Conservation (phyloP, 345 rosid genomes). For the Excoecaria cochinchinensis region DNA sequence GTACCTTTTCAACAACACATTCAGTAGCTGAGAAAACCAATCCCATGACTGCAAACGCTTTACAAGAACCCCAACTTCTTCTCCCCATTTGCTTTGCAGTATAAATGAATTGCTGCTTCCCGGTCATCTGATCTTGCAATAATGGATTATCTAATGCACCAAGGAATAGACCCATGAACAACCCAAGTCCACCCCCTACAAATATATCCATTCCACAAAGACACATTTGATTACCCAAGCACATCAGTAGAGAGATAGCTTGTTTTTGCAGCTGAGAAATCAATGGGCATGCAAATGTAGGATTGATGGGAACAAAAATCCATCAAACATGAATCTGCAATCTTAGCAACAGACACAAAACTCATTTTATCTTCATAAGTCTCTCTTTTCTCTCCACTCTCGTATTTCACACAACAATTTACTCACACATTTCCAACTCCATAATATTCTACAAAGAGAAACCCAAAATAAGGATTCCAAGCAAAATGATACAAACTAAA, state of each 20-base stretch:
- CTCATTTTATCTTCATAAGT: neutral
- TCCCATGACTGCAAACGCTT: conserved; percentile 93
- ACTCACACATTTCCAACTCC: neutral
- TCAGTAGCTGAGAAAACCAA: conserved; percentile 85
- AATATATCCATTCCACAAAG: conserved; percentile 1
- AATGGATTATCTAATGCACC: conserved; percentile 89
- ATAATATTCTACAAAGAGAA: neutral
- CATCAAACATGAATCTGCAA: neutral
- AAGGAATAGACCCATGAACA: conserved; percentile 79
- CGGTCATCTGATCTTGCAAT: conserved; percentile 73
- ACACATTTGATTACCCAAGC: neutral
- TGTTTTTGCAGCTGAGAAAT: neutral
- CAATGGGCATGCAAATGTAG: neutral
- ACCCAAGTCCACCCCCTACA: conserved; percentile 91
- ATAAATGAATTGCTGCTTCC: conserved; percentile 65
- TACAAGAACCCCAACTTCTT: conserved; percentile 83
- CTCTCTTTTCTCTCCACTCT: neutral
- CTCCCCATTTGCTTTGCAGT: conserved; percentile 79
- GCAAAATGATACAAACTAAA: neutral
- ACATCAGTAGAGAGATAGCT: neutral
- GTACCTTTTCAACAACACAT: conserved; percentile 87
- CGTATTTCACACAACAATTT: neutral
- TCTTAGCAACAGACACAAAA: neutral
- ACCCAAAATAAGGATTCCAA: neutral
- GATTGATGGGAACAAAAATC: neutral